phyloP scores from a whole-genome alignment of 768 basidiomycete genomes.

The Suillus fuscotomentosus region DNA sequence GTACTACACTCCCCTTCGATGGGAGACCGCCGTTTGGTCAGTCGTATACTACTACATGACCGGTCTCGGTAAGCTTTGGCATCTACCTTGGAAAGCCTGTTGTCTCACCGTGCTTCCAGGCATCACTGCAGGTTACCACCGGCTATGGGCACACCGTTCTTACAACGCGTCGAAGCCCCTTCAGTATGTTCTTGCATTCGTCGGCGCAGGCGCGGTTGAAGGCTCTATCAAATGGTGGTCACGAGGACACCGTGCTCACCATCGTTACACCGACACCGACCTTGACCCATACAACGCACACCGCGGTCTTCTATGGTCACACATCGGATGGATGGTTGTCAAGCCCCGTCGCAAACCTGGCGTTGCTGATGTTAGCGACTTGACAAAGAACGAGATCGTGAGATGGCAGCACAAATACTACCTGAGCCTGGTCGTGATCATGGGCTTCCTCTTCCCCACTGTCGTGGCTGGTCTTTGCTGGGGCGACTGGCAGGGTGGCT shows the following conservation, averaged over 20 bases:
- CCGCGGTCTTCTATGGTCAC: conserved; percentile 83
- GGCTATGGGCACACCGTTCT: conserved; percentile 94
- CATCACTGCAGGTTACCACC: conserved; percentile 94
- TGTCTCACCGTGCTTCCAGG: conserved; percentile 38
- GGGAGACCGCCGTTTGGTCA: conserved; percentile 72
- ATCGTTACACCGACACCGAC: conserved; percentile 95
- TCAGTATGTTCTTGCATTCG: conserved; percentile 79
- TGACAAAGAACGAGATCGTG: conserved; percentile 76
- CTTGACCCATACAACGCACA: conserved; percentile 95
- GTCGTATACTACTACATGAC: conserved; percentile 75
- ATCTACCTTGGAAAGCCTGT: conserved; percentile 37
- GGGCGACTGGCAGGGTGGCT: conserved; percentile 87
- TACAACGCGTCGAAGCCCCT: conserved; percentile 90
- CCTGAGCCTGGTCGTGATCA: conserved; percentile 61
- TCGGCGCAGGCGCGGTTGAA: conserved; percentile 91
- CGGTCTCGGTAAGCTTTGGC: conserved; percentile 66
- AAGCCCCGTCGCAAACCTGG: conserved; percentile 89
- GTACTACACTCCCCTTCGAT: conserved; percentile 58
- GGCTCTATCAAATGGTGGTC: conserved; percentile 99
- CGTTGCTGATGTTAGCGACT: conserved; percentile 85
- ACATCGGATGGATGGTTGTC: conserved; percentile 91
- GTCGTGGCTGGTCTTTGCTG: conserved; percentile 75
- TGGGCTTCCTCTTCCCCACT: conserved; percentile 75
- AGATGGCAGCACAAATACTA: conserved; percentile 89
- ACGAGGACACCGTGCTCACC: conserved; percentile 95